A percentile compares a stretch with the other conserved stretches of the same genome.
Conservation (phyloP, 164 flowering plant genomes). For the Berberis thunbergii region DNA sequence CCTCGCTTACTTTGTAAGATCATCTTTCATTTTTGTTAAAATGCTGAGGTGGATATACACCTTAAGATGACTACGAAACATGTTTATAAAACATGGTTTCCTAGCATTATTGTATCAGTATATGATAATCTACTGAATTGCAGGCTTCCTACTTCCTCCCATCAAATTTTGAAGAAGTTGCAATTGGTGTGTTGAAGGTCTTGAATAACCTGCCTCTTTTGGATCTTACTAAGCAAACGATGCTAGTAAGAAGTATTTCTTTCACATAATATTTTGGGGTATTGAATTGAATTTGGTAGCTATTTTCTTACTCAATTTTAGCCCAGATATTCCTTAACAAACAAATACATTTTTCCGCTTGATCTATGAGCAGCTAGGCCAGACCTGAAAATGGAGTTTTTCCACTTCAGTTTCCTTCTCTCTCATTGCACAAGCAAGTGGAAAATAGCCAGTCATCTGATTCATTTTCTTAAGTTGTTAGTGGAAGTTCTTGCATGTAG, state of each 20-base stretch:
- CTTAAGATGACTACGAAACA: too few relatives aligned
- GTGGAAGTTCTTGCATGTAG: not conserved
- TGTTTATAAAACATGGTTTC: too few relatives aligned
- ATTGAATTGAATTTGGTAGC: too few relatives aligned
- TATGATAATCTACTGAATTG: too few relatives aligned
- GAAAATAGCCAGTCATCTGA: slow-evolving; percentile 50
- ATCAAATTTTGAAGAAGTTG: slow-evolving; percentile 89
- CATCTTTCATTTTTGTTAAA: too few relatives aligned
- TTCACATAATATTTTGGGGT: too few relatives aligned
- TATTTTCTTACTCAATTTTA: too few relatives aligned
- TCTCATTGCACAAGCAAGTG: slow-evolving; percentile 84
- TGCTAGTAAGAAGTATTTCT: slow-evolving; percentile 59
- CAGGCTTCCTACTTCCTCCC: slow-evolving; percentile 79
- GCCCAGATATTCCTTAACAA: too few relatives aligned
- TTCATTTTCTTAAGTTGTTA: not conserved
- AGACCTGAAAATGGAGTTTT: slow-evolving; percentile 90
- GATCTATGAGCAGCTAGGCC: slow-evolving; percentile 55
- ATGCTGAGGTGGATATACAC: too few relatives aligned
- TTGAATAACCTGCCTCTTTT: slow-evolving; percentile 78
- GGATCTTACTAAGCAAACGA: slow-evolving; percentile 65
- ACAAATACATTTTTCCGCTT: not conserved
- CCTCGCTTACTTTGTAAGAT: too few relatives aligned
- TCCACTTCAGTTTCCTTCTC: slow-evolving; percentile 89
- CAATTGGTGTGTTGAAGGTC: slow-evolving; percentile 85
- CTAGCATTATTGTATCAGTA: too few relatives aligned